phyloP scores from a whole-genome alignment of 495 filamentous ascomycete species.

The Neurospora sp. region DNA sequence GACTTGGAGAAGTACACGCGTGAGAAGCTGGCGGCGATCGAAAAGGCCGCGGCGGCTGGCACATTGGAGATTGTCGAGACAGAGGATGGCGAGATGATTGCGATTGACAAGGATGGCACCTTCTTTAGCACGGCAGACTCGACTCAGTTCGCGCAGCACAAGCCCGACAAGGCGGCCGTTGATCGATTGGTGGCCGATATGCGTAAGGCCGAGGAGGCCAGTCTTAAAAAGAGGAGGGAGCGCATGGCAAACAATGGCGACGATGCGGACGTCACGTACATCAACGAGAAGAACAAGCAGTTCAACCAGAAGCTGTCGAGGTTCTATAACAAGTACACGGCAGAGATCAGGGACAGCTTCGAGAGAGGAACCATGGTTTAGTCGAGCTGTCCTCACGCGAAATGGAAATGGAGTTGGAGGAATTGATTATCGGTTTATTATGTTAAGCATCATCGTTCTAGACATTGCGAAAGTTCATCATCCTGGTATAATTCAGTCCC shows the following conservation, averaged over 20 bases:
- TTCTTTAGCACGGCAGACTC: conserved; percentile 85
- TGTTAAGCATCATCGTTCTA: neutral
- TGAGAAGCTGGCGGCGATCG: conserved; percentile 73
- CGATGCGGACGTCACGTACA: conserved; percentile 89
- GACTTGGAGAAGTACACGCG: conserved; percentile 75
- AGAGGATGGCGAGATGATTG: conserved; percentile 86
- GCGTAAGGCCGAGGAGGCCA: conserved; percentile 75
- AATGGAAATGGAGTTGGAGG: too few species aligned
- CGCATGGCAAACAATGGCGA: conserved; percentile 62
- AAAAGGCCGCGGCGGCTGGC: conserved; percentile 68
- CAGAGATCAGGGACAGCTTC: conserved; percentile 94
- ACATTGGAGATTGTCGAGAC: conserved; percentile 89
- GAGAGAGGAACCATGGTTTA: conserved; percentile 89
- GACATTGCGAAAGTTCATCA: neutral
- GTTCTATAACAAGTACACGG: conserved; percentile 98
- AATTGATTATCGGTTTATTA: conserved; percentile 6
- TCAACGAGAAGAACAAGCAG: conserved; percentile 99
- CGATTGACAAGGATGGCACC: conserved; percentile 77
- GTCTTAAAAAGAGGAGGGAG: conserved; percentile 75
- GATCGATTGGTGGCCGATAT: conserved; percentile 81
- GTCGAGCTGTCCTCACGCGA: too few species aligned
- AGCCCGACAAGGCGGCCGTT: conserved; percentile 80
- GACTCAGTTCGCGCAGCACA: conserved; percentile 71
- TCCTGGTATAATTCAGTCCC: conserved; percentile 21
- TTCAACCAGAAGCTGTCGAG: conserved; percentile 94